Percentiles rank a stretch among this genome's conserved stretches.
These are phyloP conservation scores for Nemania sp. DNA, from an alignment of 2,329 filamentous ascomycete genomes.

Conservation along the genomic window DNA sequence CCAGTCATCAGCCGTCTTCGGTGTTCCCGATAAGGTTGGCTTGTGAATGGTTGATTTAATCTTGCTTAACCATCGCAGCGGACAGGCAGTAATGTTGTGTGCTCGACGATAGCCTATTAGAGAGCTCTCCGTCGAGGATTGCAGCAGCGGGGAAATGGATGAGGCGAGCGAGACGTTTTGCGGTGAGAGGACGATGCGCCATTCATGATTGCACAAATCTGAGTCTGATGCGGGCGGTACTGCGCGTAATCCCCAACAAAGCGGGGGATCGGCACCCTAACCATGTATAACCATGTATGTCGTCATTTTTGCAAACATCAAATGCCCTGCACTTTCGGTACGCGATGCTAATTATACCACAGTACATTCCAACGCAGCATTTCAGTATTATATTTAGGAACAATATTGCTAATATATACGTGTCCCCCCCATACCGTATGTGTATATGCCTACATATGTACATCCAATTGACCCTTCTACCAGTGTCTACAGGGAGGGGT, in stretches of 20 bases:
- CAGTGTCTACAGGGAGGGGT: background rate
- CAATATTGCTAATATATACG: background rate
- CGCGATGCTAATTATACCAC: conserved; percentile 15
- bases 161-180: background rate
- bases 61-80: background rate
- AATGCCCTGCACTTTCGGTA: background rate
- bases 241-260: conserved; percentile 10
- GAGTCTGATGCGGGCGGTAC: conserved; percentile 2
- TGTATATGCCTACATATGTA: background rate
- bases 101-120: background rate
- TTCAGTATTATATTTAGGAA: background rate
- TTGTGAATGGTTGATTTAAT: background rate
- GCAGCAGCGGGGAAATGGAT: background rate
- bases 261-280: conserved; percentile 27
- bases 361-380: background rate
- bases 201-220: conserved; percentile 17
- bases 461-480: background rate
- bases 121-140: background rate
- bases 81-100: background rate
- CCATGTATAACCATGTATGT: conserved; percentile 2
- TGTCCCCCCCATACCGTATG: background rate
- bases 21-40: background rate
- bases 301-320: conserved; percentile 20
- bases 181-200: conserved; percentile 10
- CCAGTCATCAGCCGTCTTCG: background rate